These are phyloP conservation scores for Paecilomyces niveus DNA, from an alignment of 2,329 filamentous ascomycete species.

Conservation along the genomic window DNA sequence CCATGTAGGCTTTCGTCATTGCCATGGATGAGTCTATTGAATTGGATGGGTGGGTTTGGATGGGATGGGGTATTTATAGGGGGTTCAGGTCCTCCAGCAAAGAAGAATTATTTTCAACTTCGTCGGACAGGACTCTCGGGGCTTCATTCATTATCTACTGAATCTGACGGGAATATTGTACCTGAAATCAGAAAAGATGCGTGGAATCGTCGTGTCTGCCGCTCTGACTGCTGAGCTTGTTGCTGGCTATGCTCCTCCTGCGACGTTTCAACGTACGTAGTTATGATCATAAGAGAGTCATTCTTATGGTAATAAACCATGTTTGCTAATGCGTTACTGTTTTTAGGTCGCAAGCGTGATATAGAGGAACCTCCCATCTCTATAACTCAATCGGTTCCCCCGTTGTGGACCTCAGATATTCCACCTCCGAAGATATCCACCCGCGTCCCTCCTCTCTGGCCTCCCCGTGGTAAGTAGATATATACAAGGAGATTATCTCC, in stretches of 20 bases:
- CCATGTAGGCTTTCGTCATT: neutral
- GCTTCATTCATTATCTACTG: neutral
- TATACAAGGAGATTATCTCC: too few relatives aligned
- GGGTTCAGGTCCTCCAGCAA: neutral
- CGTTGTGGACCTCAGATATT: neutral
- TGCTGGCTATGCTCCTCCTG: neutral
- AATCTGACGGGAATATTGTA: neutral
- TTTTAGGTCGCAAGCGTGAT: neutral
- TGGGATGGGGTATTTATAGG: neutral
- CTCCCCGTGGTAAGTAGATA: too few relatives aligned
- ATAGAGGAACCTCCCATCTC: neutral
- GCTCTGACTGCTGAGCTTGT: neutral
- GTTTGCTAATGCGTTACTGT: neutral
- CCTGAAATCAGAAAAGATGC: neutral
- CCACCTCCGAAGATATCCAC: too few relatives aligned
- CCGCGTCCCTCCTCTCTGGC: too few relatives aligned
- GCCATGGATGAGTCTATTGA: neutral
- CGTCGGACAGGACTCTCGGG: neutral
- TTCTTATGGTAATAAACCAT: too few relatives aligned
- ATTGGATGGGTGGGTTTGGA: neutral
- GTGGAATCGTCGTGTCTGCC: neutral
- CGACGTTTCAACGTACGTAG: neutral
- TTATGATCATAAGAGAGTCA: too few relatives aligned
- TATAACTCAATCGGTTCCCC: neutral
- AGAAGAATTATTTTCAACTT: neutral